Evolutionary conservation across 208 protist genomes (phyloP).

Genomic region (Leishmania turanica): DNA sequence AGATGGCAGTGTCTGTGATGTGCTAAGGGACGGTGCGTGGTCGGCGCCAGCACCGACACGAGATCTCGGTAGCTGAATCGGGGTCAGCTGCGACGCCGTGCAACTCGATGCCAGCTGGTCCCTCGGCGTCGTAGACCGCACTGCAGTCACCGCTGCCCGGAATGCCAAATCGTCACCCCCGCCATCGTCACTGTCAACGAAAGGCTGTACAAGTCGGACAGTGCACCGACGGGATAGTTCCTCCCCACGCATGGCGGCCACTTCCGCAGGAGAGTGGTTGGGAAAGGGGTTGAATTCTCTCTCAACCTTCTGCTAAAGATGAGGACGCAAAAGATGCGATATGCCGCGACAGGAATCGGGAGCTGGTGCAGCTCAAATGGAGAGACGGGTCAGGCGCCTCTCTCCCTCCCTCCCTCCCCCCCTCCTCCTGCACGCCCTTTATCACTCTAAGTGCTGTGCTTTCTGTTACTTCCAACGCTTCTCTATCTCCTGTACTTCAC

Average conservation of each 20-base stretch:
- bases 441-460: neutral
- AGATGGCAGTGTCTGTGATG: neutral
- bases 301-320: neutral
- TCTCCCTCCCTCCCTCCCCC: neutral
- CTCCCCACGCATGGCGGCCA: constrained; percentile 1
- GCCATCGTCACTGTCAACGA: constrained; percentile 5
- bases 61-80: neutral
- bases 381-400: neutral
- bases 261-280: neutral
- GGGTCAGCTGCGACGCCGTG: neutral
- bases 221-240: neutral
- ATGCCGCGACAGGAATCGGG: neutral
- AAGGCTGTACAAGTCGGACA: constrained; percentile 17
- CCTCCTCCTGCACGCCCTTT: neutral
- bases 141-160: neutral
- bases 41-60: neutral
- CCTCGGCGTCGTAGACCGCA: neutral
- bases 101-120: neutral
- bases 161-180: neutral
- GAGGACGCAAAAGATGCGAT: neutral
- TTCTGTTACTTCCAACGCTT: neutral
- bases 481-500: neutral
- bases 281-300: neutral
- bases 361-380: neutral
- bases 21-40: neutral